These are phyloP conservation scores for Moringa oleifera DNA, from an alignment of 345 rosid species.

Conservation along the genomic window DNA sequence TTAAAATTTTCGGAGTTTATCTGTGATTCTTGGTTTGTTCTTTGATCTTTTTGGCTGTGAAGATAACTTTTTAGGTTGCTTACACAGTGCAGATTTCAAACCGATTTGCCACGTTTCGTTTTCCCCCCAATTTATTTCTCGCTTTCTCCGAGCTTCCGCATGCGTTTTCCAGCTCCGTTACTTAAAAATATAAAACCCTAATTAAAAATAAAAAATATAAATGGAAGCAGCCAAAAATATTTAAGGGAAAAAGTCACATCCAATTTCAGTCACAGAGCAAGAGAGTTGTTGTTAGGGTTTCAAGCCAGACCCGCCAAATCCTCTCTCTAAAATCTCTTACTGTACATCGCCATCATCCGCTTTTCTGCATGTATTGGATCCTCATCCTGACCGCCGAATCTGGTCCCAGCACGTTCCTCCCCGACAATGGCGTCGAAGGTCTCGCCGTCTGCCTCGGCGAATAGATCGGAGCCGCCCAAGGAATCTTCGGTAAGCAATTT, in stretches of 20 bases:
- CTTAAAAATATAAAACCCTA: neutral
- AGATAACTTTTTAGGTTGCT: no score
- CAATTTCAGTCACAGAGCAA: neutral
- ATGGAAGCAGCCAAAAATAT: slow-evolving; percentile 1
- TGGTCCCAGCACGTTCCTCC: slow-evolving; percentile 25
- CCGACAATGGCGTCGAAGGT: slow-evolving; percentile 56
- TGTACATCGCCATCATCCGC: slow-evolving; percentile 15
- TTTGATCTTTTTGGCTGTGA: no score
- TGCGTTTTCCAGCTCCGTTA: slow-evolving; percentile 20
- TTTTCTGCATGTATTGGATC: slow-evolving; percentile 43
- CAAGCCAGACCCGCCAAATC: slow-evolving; percentile 53
- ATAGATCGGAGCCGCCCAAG: slow-evolving; percentile 53
- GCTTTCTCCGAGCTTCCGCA: neutral
- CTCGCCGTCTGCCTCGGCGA: slow-evolving; percentile 51
- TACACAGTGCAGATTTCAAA: slow-evolving; percentile 29
- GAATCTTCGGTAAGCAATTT: slow-evolving; percentile 33
- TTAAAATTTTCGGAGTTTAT: no score
- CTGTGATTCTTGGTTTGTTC: no score
- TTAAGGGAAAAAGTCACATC: slow-evolving; percentile 5
- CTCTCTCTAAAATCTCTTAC: slow-evolving; percentile 11
- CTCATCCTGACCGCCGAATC: slow-evolving; percentile 27
- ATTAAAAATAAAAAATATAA: neutral
- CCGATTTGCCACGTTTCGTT: slow-evolving; percentile 31
- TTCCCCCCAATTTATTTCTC: slow-evolving; percentile 30
- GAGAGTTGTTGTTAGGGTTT: slow-evolving; percentile 42